These are phyloP conservation scores for Peniophora sp. DNA, from an alignment of 1,284 basidiomycete species.

Conservation along the genomic window DNA sequence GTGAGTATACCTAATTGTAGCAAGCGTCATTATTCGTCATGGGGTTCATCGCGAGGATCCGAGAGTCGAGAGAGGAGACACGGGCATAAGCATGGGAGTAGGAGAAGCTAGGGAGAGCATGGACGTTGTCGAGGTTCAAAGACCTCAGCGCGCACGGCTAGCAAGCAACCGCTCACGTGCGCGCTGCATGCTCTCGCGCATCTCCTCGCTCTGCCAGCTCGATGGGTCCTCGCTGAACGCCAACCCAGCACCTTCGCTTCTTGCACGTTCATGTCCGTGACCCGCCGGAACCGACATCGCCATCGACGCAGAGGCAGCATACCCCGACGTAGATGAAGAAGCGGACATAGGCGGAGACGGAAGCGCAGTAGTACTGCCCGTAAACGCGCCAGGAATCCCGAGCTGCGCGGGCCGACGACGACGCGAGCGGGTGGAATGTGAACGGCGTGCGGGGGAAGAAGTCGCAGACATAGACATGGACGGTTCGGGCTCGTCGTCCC, in stretches of 20 bases:
- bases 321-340: slow-evolving; percentile 20
- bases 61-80: too few species aligned
- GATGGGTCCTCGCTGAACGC: slow-evolving; percentile 29
- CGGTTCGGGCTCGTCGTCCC: slow-evolving; percentile 48
- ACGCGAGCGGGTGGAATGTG: slow-evolving; percentile 20
- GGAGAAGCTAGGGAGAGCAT: too few species aligned
- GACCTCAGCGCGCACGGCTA: neutral
- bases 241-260: slow-evolving; percentile 24
- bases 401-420: slow-evolving; percentile 7
- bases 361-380: slow-evolving; percentile 20
- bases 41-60: too few species aligned
- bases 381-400: slow-evolving; percentile 17
- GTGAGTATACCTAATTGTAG: too few species aligned
- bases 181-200: slow-evolving; percentile 55
- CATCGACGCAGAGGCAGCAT: slow-evolving; percentile 14
- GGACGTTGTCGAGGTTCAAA: too few species aligned
- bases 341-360: neutral
- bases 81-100: too few species aligned
- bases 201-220: slow-evolving; percentile 48
- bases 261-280: slow-evolving; percentile 4
- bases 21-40: too few species aligned
- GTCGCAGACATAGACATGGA: slow-evolving; percentile 4
- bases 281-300: slow-evolving; percentile 9
- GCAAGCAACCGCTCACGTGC: slow-evolving; percentile 37
- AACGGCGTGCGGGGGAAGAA: slow-evolving; percentile 21